These are phyloP conservation scores for Mycena capillaripes DNA, from an alignment of 768 basidiomycete genomes.

Conservation along the genomic window DNA sequence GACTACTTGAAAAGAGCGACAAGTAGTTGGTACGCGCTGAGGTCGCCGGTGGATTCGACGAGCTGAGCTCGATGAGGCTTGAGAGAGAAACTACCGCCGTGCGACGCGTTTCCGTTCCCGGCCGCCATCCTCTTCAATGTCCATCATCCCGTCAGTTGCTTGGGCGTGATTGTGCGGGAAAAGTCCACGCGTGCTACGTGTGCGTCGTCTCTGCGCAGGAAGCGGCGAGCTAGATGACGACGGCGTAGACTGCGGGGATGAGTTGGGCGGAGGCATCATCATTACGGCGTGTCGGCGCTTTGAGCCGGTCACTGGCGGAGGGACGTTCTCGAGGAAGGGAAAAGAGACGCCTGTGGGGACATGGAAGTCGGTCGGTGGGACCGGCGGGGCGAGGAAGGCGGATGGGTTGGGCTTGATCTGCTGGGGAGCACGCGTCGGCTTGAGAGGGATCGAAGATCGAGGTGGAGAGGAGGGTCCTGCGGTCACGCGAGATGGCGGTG, in stretches of 20 bases:
- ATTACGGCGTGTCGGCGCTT: conserved; percentile 86
- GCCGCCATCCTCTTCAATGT: conserved; percentile 80
- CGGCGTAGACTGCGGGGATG: conserved; percentile 55
- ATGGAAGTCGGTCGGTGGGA: conserved; percentile 37
- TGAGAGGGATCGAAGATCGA: conserved; percentile 33
- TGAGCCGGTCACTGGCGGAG: conserved; percentile 66
- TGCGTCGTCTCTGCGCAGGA: conserved; percentile 61
- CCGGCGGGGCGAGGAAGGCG: conserved; percentile 27
- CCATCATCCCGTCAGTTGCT: conserved; percentile 66
- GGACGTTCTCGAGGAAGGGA: conserved; percentile 53
- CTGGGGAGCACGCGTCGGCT: conserved; percentile 15
- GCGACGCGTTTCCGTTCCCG: conserved; percentile 83
- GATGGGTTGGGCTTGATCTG: conserved; percentile 28
- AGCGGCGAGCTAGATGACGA: conserved; percentile 48
- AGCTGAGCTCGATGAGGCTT: background rate
- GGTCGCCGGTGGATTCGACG: background rate
- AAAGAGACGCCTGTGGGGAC: conserved; percentile 36
- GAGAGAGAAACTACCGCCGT: conserved; percentile 60
- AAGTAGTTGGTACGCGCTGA: conserved; percentile 11
- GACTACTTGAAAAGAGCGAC: conserved; percentile 33
- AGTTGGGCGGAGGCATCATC: conserved; percentile 77
- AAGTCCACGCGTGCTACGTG: conserved; percentile 61
- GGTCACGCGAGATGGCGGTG: conserved; percentile 43
- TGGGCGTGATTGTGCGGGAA: conserved; percentile 54
- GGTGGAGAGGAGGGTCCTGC: conserved; percentile 30